phyloP scores from a whole-genome alignment of 164 flowering plant species.

The Chloranthus sessilifolius region DNA sequence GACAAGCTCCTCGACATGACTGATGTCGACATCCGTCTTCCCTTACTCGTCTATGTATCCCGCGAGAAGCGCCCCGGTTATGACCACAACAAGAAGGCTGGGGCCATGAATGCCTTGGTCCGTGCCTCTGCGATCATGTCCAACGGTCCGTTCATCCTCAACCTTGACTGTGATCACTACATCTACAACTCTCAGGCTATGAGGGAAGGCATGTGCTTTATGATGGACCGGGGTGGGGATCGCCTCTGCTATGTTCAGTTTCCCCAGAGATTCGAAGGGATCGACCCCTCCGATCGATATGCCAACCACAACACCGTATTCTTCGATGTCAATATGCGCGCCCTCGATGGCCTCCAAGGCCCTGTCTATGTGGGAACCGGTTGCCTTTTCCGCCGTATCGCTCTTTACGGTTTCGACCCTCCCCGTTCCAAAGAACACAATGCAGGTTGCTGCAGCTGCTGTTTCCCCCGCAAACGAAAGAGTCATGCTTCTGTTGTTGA shows the following conservation, averaged over 20 bases:
- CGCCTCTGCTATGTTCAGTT: slow-evolving; percentile 75
- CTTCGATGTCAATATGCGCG: slow-evolving; percentile 87
- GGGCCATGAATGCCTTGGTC: slow-evolving; percentile 91
- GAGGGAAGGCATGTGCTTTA: slow-evolving; percentile 88
- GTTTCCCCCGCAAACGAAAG: slow-evolving; percentile 35
- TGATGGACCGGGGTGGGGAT: slow-evolving; percentile 92
- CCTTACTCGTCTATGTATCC: slow-evolving; percentile 73
- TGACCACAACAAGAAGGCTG: slow-evolving; percentile 95
- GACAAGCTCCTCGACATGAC: slow-evolving; percentile 35
- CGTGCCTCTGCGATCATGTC: slow-evolving; percentile 90
- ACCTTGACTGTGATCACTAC: slow-evolving; percentile 91
- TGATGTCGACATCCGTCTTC: slow-evolving; percentile 76
- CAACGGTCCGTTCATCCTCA: slow-evolving; percentile 86
- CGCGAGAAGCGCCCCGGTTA: slow-evolving; percentile 92
- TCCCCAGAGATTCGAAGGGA: slow-evolving; percentile 87
- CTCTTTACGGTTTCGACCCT: slow-evolving; percentile 85
- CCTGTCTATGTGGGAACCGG: slow-evolving; percentile 96
- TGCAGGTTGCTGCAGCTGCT: slow-evolving; percentile 39
- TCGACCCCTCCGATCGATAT: slow-evolving; percentile 86
- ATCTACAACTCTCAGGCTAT: slow-evolving; percentile 71
- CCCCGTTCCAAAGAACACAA: slow-evolving; percentile 40
- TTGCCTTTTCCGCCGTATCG: slow-evolving; percentile 81
- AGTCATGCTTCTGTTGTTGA: slow-evolving; percentile 16
- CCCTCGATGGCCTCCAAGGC: slow-evolving; percentile 91
- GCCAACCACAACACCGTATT: slow-evolving; percentile 90